These are phyloP conservation scores for Pseudopithomyces chartarum DNA, from an alignment of 2,329 filamentous ascomycete genomes.

Conservation along the genomic window DNA sequence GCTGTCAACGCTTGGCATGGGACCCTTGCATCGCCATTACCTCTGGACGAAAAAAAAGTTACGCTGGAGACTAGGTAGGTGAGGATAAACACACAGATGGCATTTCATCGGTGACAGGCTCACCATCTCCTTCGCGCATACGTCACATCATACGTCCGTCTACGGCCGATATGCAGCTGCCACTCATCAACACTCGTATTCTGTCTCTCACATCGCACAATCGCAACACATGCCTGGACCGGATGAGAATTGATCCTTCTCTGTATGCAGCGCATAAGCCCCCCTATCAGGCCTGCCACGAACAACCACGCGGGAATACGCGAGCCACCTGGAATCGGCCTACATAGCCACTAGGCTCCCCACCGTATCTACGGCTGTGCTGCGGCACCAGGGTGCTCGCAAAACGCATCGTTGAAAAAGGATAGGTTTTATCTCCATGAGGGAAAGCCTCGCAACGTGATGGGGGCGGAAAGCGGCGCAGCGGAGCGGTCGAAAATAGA, in stretches of 20 bases:
- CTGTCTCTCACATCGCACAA: background rate
- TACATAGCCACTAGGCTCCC: background rate
- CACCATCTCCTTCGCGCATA: too few species aligned
- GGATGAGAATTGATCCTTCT: background rate
- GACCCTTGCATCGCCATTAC: background rate
- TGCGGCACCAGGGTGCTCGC: too few species aligned
- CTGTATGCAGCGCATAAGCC: background rate
- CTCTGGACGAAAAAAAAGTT: background rate
- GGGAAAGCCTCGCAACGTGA: background rate
- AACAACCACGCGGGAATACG: background rate
- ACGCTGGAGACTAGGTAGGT: background rate
- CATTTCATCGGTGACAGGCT: too few species aligned
- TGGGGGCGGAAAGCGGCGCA: slow-evolving; percentile 3
- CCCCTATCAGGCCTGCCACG: background rate
- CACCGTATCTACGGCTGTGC: slow-evolving; percentile 2
- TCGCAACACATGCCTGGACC: background rate
- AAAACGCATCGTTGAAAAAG: background rate
- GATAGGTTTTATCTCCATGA: background rate
- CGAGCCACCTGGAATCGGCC: slow-evolving; percentile 1
- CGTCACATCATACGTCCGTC: background rate
- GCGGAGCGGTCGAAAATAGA: slow-evolving; percentile 1
- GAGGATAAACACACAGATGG: too few species aligned
- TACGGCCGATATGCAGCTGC: background rate
- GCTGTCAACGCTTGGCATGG: background rate
- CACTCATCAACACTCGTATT: background rate